Evolutionary conservation across 1,139 yeast species (phyloP).

Genomic region (Candida glucosophila): DNA sequence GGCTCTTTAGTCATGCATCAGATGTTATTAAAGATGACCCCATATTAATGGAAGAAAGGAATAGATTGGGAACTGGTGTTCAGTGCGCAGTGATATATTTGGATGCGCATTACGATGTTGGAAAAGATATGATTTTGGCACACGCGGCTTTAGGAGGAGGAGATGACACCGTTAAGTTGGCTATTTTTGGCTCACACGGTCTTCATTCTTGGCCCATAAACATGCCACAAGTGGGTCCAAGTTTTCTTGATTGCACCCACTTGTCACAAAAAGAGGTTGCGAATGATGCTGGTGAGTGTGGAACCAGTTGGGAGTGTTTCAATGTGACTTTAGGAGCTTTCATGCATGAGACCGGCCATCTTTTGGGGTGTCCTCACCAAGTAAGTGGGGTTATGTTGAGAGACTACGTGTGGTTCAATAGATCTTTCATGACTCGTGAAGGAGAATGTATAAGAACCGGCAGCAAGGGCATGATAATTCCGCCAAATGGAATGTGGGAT

Average conservation of each 20-base stretch:
- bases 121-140: conserved; percentile 53
- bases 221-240: conserved; percentile 59
- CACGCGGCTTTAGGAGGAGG: conserved; percentile 98
- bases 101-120: conserved; percentile 77
- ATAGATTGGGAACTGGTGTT: conserved; percentile 31
- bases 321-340: conserved; percentile 88
- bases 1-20: conserved; percentile 67
- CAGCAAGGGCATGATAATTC: conserved; percentile 34
- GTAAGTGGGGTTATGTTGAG: conserved; percentile 84
- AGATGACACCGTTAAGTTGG: conserved; percentile 56
- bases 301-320: conserved; percentile 85
- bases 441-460: conserved; percentile 40
- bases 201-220: conserved; percentile 81
- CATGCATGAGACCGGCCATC: conserved; percentile 91
- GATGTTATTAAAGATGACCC: conserved; percentile 49
- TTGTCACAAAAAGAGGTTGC: conserved; percentile 68
- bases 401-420: conserved; percentile 72
- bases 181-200: conserved; percentile 93
- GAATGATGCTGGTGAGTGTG: conserved; percentile 77
- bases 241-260: conserved; percentile 64
- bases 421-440: conserved; percentile 77
- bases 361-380: conserved; percentile 88
- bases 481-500: conserved; percentile 49
- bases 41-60: conserved; percentile 14
- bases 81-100: conserved; percentile 84